Percentiles rank a stretch among this genome's conserved stretches.
These are phyloP conservation scores for Haplosporangium gracile DNA, from an alignment of 192 early-diverging fungal genomes.

Conservation along the genomic window DNA sequence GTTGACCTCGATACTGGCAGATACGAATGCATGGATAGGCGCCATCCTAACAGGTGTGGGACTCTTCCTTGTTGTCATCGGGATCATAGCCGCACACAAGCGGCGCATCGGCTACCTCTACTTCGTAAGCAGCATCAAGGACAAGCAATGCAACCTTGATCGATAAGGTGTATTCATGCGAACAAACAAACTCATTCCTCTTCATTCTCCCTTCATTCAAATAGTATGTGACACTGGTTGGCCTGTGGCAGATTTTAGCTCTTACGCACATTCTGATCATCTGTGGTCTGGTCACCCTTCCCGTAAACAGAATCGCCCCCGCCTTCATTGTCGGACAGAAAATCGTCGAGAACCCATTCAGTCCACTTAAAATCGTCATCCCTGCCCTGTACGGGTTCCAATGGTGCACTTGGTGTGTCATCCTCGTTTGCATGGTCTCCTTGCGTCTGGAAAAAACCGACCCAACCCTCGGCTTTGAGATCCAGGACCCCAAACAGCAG, in stretches of 20 bases:
- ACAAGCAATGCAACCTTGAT: background rate
- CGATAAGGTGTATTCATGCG: background rate
- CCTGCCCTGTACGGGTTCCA: slow-evolving; percentile 20
- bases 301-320: background rate
- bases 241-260: slow-evolving; percentile 41
- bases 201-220: background rate
- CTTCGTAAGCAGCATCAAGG: slow-evolving; percentile 4
- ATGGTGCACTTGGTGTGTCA: slow-evolving; percentile 17
- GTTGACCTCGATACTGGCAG: slow-evolving; percentile 37
- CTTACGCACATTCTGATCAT: slow-evolving; percentile 39
- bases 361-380: slow-evolving; percentile 18
- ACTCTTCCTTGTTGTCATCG: slow-evolving; percentile 19
- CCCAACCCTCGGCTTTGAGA: background rate
- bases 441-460: slow-evolving; percentile 8
- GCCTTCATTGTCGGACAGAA: slow-evolving; percentile 29
- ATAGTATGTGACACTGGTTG: slow-evolving; percentile 41
- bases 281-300: slow-evolving; percentile 18
- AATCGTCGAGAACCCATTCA: background rate
- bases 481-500: slow-evolving; percentile 30
- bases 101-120: slow-evolving; percentile 33
- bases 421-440: slow-evolving; percentile 14
- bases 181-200: background rate
- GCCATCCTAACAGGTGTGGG: slow-evolving; percentile 20
- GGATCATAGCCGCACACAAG: slow-evolving; percentile 31
- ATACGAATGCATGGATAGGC: slow-evolving; percentile 35